Evolutionary conservation across 768 basidiomycete genomes (phyloP), one percentile per base, ranked within the genome.

Genomic region (Rhodocollybia butyracea): DNA sequence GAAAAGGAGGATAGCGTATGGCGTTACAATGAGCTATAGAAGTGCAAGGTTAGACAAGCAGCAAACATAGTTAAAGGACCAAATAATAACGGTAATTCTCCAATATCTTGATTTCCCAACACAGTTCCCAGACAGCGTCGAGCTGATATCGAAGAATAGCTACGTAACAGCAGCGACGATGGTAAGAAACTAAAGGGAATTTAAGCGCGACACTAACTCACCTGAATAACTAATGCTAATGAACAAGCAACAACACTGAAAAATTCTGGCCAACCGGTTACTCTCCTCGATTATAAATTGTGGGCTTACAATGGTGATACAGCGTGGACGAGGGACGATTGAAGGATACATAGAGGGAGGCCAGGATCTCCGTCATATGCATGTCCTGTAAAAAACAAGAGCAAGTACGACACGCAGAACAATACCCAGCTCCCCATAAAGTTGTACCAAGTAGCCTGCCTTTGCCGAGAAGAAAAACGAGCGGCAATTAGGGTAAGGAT

Each of bases 381-480:
- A 46, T 71, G 67, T 40, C 70, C 71, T 56, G 69, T 65, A 56
- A 73, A 65, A 27, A 63, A 59, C 22, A 73, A 62, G 39, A 75
- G 57, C 6, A 65, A 59, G 59, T 71, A 73, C 10, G 72, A 73
- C 30, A 69, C 29, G 29, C 71, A 68, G 39, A 66, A 73, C 10
- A 71, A 58, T 17, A 70, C 67, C 73, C 73, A 75, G 2, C 69
- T 64, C 22, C 68, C 46, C 56, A 68, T 68, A 51, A 73, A 74
- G 58, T 67, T 71, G 56, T 69, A 72, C 62, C 70, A 73, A 12
- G 70, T 68, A 17, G 66, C 58, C 57, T 70, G 67, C 21, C 73
- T 62, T 36, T 66, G 68, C 11, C 64, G 58, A 2, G 59, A 62
- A 24, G 61, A 66, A 26, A 71, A 51, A 32, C 63, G 56, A 10